Percentiles rank a stretch among this genome's conserved stretches.
Conservation (phyloP, 2,329 filamentous ascomycete genomes). For the Trichoderma sp. region DNA sequence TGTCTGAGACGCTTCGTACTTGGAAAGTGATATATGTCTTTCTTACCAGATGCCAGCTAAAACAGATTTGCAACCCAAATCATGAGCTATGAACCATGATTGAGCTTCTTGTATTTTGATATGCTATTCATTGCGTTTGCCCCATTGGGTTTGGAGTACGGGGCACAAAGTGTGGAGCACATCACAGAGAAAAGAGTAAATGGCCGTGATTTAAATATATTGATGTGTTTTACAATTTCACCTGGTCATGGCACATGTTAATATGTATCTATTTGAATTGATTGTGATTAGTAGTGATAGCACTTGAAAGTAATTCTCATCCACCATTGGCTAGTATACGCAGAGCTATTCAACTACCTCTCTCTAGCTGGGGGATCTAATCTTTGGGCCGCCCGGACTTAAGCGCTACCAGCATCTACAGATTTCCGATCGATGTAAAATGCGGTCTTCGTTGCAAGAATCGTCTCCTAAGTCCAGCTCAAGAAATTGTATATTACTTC, state of each 20-base stretch:
- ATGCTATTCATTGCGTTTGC: background rate
- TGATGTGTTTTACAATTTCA: background rate
- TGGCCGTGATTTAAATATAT: background rate
- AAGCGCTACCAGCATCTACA: constrained; percentile 5
- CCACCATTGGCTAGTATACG: background rate
- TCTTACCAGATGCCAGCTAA: background rate
- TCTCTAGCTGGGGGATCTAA: background rate
- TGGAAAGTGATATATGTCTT: background rate
- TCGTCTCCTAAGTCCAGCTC: constrained; percentile 4
- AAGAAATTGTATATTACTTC: background rate
- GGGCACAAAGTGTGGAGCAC: background rate
- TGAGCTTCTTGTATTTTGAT: background rate
- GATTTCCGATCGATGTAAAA: constrained; percentile 9
- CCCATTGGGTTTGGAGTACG: background rate
- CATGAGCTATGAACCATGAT: background rate
- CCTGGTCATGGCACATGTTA: background rate
- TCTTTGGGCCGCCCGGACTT: constrained; percentile 3
- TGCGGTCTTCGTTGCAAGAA: background rate
- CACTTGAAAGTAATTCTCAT: background rate
- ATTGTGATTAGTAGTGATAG: background rate
- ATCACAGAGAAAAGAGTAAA: background rate
- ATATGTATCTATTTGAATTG: background rate
- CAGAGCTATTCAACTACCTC: background rate
- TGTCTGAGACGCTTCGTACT: background rate
- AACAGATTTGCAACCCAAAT: background rate